These are phyloP conservation scores for Arabidopsis hybrid DNA, from an alignment of 441 rosid species.

Conservation along the genomic window DNA sequence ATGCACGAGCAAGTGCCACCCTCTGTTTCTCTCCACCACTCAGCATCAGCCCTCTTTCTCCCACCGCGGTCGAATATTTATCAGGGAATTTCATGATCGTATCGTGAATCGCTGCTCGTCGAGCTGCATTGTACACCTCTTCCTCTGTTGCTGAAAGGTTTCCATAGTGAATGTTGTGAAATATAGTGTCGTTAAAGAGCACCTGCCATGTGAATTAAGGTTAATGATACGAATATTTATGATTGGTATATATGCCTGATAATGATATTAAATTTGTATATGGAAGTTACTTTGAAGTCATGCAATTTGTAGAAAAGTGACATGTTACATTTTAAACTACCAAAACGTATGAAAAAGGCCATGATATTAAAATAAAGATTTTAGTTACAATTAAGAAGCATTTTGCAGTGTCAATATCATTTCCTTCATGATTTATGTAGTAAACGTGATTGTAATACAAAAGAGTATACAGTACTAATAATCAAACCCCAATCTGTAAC, in stretches of 20 bases:
- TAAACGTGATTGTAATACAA: too few relatives aligned
- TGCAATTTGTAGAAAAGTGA: too few relatives aligned
- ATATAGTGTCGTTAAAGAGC: slow-evolving; percentile 92
- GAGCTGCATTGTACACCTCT: slow-evolving; percentile 90
- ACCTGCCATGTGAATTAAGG: slow-evolving; percentile 53
- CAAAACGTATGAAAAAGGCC: too few relatives aligned
- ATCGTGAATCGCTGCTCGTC: slow-evolving; percentile 86
- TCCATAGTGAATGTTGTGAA: slow-evolving; percentile 94
- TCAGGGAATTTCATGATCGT: slow-evolving; percentile 85
- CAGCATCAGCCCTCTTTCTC: slow-evolving; percentile 95
- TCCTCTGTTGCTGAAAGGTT: slow-evolving; percentile 86
- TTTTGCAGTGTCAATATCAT: too few relatives aligned
- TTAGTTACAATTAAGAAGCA: too few relatives aligned
- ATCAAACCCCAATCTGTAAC: neutral
- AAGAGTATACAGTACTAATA: neutral
- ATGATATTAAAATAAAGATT: too few relatives aligned
- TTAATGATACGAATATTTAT: too few relatives aligned
- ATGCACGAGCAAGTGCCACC: slow-evolving; percentile 93
- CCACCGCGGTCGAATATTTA: slow-evolving; percentile 83
- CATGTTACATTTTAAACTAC: too few relatives aligned
- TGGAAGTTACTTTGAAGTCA: too few relatives aligned
- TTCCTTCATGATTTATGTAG: too few relatives aligned
- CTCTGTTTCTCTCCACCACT: slow-evolving; percentile 99
- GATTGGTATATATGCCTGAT: too few relatives aligned
- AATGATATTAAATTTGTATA: too few relatives aligned